Percentiles rank a stretch among this genome's conserved stretches.
These are phyloP conservation scores for Aspergillus novofumigatus DNA, from an alignment of 2,329 filamentous ascomycete genomes.

Conservation along the genomic window DNA sequence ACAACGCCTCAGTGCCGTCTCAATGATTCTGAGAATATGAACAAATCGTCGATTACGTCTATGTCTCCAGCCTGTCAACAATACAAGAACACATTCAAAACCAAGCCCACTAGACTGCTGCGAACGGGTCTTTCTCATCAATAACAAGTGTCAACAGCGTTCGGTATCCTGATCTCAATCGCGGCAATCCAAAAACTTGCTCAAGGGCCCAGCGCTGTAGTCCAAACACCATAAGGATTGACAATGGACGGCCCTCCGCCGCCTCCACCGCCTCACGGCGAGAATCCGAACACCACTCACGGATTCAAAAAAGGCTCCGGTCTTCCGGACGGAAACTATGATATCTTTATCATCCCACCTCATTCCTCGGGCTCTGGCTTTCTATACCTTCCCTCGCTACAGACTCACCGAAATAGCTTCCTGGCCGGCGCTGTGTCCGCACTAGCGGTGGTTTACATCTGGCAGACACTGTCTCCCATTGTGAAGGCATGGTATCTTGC, in stretches of 20 bases:
- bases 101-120: neutral
- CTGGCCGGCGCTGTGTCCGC: slow-evolving; percentile 78
- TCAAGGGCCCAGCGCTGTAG: neutral
- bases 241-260: slow-evolving; percentile 48
- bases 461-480: slow-evolving; percentile 67
- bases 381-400: slow-evolving; percentile 86
- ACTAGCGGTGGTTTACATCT: slow-evolving; percentile 67
- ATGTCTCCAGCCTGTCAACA: neutral
- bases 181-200: neutral
- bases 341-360: slow-evolving; percentile 94
- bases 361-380: slow-evolving; percentile 87
- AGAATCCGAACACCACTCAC: slow-evolving; percentile 23
- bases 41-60: neutral
- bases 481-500: slow-evolving; percentile 69
- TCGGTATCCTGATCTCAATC: neutral
- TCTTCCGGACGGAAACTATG: slow-evolving; percentile 84
- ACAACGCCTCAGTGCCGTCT: slow-evolving; percentile 12
- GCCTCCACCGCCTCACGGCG: slow-evolving; percentile 67
- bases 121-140: neutral
- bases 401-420: slow-evolving; percentile 85
- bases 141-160: neutral
- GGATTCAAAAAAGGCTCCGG: slow-evolving; percentile 44
- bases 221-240: neutral
- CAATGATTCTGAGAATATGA: slow-evolving; percentile 18
- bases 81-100: neutral